phyloP scores from a whole-genome alignment of 805 yeast genomes.

The Candida mattraensis region DNA sequence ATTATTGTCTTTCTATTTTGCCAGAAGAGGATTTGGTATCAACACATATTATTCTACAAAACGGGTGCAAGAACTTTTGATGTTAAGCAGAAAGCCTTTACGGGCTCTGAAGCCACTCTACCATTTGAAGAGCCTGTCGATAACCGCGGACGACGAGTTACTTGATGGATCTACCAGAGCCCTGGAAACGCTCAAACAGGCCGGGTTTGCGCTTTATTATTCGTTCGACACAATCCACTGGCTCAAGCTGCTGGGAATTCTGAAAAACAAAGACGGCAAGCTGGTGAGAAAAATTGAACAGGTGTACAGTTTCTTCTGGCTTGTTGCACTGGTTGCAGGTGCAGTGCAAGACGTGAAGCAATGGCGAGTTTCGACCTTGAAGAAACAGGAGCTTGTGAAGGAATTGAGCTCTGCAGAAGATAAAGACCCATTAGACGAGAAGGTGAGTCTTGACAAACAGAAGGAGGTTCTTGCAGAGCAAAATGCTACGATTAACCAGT shows the following conservation, averaged over 20 bases:
- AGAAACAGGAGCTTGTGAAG: conserved; percentile 33
- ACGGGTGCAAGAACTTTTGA: conserved; percentile 59
- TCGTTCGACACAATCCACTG: conserved; percentile 63
- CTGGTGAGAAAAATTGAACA: conserved; percentile 48
- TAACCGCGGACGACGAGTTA: conserved; percentile 68
- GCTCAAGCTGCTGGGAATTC: conserved; percentile 57
- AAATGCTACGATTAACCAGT: conserved; percentile 35
- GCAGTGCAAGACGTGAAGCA: conserved; percentile 58
- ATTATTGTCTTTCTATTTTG: conserved; percentile 62
- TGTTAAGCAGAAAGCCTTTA: conserved; percentile 77
- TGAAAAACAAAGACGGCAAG: conserved; percentile 34
- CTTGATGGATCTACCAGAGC: conserved; percentile 55
- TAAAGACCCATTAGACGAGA: conserved; percentile 37
- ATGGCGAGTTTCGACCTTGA: conserved; percentile 40
- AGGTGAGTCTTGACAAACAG: conserved; percentile 27
- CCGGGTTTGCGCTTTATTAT: conserved; percentile 63
- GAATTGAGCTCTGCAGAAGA: conserved; percentile 18
- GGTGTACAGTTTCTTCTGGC: conserved; percentile 74
- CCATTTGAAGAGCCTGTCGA: conserved; percentile 67
- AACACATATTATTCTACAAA: conserved; percentile 49
- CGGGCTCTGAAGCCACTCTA: conserved; percentile 80
- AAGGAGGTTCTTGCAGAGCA: conserved; percentile 40
- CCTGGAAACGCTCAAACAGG: conserved; percentile 53
- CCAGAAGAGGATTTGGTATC: conserved; percentile 50
- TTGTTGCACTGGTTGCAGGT: conserved; percentile 64